Evolutionary conservation across 345 rosid genomes (phyloP), one percentile per base, ranked within the genome.

Genomic region (Hibiscus trionum): DNA sequence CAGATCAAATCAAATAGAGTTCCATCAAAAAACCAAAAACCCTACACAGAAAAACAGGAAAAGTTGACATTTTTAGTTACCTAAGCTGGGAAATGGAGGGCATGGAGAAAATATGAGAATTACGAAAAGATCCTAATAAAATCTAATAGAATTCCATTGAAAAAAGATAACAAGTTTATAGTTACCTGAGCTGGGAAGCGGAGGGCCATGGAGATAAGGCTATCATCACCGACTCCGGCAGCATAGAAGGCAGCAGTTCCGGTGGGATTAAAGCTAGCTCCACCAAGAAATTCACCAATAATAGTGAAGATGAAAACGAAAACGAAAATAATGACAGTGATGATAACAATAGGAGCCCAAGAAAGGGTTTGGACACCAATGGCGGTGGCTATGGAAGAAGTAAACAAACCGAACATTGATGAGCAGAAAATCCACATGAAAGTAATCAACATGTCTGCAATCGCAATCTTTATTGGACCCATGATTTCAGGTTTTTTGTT

Each of bases 261-360:
- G 4, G 91, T 87, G 49, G 99, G 98, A 72, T 93, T 96, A 67
- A 91, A 96, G 80, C 91, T 88, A 73, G 99, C 99, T 1, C 99
- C 99, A 59, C 99, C 97, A 12, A 96, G 84, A 49, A 75, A 68
- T 0, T 17, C 82, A 42, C 81, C 97, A 27, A 96, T 84, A 33
- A 87, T 71, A 16, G 63, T 78, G 59, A 93, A 93, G 56, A 87
- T 37, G 55, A 87, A 84, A 52, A 91, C 85, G 71, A 88, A 92
- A 63, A 84, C 79, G 37, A 89, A 95, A 69, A 95, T 74, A 5
- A 93, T 75, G n/a, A 74, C 21, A 9, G 87, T 89, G 61, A 85
- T 75, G 49, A 93, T 86, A 71, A 82, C 74, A 59, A 82, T 3
- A 59, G 86, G 76, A 4, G 87, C 88, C 84, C 93, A 86, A 67